These are phyloP conservation scores for Antitrichia curtipendula DNA, from an alignment of 225 moss, liverwort and hornwort species.

Conservation along the genomic window DNA sequence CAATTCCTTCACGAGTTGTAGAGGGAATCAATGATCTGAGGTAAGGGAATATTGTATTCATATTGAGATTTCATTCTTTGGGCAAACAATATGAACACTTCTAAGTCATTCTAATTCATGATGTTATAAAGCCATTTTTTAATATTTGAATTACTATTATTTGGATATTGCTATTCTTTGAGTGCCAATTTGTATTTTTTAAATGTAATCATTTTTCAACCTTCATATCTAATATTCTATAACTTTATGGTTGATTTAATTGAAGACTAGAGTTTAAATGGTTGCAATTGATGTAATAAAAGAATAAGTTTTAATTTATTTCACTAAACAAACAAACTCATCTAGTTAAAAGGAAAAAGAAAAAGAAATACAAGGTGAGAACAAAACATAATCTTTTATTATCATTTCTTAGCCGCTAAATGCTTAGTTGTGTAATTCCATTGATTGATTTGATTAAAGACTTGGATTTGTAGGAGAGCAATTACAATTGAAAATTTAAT, in stretches of 20 bases:
- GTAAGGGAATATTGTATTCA: not conserved
- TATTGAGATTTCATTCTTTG: not conserved
- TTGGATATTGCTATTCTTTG: not conserved
- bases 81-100: rapidly evolving
- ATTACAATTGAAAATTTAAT: not conserved
- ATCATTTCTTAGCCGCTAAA: not conserved
- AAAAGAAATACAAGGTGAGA: not conserved
- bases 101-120: not conserved
- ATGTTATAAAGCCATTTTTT: not conserved
- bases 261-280: not conserved
- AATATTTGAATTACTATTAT: not conserved
- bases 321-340: not conserved
- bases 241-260: not conserved
- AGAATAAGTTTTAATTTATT: not conserved
- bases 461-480: not conserved
- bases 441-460: not conserved
- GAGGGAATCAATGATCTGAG: too few relatives aligned
- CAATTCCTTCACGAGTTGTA: too few relatives aligned
- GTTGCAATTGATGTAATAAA: not conserved
- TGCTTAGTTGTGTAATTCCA: not conserved
- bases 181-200: not conserved
- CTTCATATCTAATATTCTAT: not conserved
- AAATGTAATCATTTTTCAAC: not conserved
- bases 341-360: not conserved
- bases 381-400: not conserved